Percentiles rank a stretch among this genome's conserved stretches.
Conservation (phyloP, 306 rosid genomes). For the Malus asiatica region DNA sequence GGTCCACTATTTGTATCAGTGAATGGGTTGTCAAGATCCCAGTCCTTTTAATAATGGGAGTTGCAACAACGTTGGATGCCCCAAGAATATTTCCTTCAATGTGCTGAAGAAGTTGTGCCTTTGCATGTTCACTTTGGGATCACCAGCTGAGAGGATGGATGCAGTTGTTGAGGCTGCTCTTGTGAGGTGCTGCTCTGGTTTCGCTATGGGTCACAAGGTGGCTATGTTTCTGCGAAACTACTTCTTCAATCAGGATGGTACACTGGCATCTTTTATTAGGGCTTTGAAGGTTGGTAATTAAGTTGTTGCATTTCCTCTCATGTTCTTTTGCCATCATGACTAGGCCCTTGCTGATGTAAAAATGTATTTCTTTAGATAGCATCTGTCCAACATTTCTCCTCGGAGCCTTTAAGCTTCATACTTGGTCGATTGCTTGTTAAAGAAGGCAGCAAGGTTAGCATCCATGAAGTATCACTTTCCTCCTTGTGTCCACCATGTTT, state of each 20-base stretch:
- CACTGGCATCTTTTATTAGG: constrained; percentile 73
- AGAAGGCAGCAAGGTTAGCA: constrained; percentile 45
- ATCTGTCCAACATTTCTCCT: constrained; percentile 72
- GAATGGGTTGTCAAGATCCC: constrained; percentile 91
- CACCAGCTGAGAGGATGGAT: constrained; percentile 84
- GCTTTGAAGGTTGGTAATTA: constrained; percentile 74
- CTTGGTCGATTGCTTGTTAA: constrained; percentile 39
- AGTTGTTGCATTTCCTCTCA: background rate
- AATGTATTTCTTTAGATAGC: constrained; percentile 51
- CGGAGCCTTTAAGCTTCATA: constrained; percentile 64
- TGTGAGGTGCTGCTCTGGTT: constrained; percentile 52
- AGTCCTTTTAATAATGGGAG: constrained; percentile 75
- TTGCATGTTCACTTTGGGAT: constrained; percentile 54
- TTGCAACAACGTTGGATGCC: constrained; percentile 75
- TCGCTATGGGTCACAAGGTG: constrained; percentile 73
- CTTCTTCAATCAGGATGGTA: constrained; percentile 90
- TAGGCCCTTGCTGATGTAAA: constrained; percentile 16
- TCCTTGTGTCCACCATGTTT: background rate
- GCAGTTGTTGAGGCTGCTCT: constrained; percentile 86
- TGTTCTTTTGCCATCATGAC: background rate
- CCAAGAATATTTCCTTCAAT: constrained; percentile 55
- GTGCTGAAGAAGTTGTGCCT: constrained; percentile 64
- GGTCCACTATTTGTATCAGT: constrained; percentile 33
- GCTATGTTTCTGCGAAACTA: constrained; percentile 69
- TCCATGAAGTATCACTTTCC: background rate